Evolutionary conservation across 345 rosid species (phyloP), one percentile per base, ranked within the genome.

Genomic region (Brassica cretica): DNA sequence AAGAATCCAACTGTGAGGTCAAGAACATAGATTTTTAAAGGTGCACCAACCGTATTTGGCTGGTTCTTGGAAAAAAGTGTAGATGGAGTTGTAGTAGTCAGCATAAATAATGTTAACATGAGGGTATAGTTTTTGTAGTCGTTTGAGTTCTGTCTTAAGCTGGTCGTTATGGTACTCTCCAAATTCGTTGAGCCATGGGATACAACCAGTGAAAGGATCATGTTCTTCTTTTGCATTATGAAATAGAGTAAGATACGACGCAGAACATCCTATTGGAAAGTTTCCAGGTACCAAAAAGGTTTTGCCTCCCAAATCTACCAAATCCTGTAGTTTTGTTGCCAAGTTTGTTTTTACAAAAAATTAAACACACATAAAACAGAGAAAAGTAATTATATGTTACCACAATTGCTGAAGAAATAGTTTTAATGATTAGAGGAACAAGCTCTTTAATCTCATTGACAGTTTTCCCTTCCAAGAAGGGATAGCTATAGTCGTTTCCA

Each of bases 281-380:
- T 78, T 84, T 51, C 91, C 85, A 0, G 89, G 91, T 1, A 84
- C 87, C 78, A 88, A 39, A 44, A 88, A 66, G 58, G 87, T 81
- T 18, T 33, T 66, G 3, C 85, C 86, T 0, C 91, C 89, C 18
- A 84, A 53, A 65, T 82, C 69, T 0, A 88, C 78, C 69, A 88
- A 15, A 18, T 80, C 89, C 89, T 88, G 79, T 75, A 59, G 60
- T 55, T 16, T 49, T 21, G 56, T 46, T 30, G 2, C 66, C 35
- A 12, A 15, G 18, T 21, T 16, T 60, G n/a, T 37, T 5, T 11
- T 1, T 3, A 46, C 2, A 12, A 44, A 44, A 3, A 9, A 3
- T 58, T 0, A 30, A 60, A 61, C 5, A 58, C 5, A 56, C 3
- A 16, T 62, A 5, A 11, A 19, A 63, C 2, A 27, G 25, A 8